Percentiles rank a stretch among this genome's conserved stretches.
Evolutionary conservation across 2,329 filamentous ascomycete genomes (phyloP).

Genomic region (Monilinia laxa): DNA sequence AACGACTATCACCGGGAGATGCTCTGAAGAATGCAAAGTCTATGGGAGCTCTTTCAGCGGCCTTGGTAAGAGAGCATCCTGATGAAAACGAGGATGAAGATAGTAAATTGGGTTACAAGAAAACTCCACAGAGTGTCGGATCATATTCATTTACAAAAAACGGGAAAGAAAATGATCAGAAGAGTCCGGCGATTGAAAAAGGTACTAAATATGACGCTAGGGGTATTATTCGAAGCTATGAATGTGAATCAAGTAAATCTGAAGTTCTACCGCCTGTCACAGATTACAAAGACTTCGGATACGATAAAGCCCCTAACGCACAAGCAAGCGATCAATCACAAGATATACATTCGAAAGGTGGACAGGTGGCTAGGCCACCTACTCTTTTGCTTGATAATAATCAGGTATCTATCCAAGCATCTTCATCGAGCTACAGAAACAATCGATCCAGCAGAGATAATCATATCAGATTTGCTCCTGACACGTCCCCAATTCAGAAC

Average conservation of each 20-base stretch:
- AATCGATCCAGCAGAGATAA: conserved; percentile 4
- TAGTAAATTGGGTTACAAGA: neutral
- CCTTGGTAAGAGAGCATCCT: conserved; percentile 20
- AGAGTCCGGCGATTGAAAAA: neutral
- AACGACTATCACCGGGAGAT: neutral
- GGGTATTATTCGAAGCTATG: conserved; percentile 8
- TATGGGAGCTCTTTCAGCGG: conserved; percentile 19
- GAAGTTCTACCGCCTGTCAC: neutral
- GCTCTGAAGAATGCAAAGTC: conserved; percentile 16
- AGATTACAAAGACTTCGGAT: neutral
- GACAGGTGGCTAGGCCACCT: neutral
- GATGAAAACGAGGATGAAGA: conserved; percentile 6
- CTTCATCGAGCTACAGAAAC: neutral
- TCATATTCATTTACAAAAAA: neutral
- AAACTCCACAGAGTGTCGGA: neutral
- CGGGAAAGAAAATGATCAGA: conserved; percentile 5
- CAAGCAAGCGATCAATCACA: neutral
- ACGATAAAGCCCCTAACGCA: neutral
- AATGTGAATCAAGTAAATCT: neutral
- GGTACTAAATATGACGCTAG: neutral
- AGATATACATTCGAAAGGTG: neutral
- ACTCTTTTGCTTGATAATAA: neutral
- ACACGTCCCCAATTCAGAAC: neutral
- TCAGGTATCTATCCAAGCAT: neutral
- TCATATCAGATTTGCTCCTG: conserved; percentile 18